Evolutionary conservation across 768 basidiomycete species (phyloP), one percentile per base, ranked within the genome.

Genomic region (Paxillus ammoniavirescens): DNA sequence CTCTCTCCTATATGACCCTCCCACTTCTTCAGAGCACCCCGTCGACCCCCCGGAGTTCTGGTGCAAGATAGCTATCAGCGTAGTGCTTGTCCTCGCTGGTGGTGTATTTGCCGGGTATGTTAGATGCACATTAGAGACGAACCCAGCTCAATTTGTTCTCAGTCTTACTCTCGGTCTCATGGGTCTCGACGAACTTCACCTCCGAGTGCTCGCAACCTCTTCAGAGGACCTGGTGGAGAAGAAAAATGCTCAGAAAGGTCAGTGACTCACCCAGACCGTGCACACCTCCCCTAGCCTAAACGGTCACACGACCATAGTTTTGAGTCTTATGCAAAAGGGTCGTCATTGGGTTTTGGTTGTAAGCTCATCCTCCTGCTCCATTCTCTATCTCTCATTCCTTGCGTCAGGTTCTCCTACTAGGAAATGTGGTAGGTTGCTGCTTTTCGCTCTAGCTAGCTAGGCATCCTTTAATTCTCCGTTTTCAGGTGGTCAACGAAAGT

Each of bases 331-430:
- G 78, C 68, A 74, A 36, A 80, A 76, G 58, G 89, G 91, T 0
- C 81, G 91, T 3, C 92, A 94, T 69, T 94, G 96, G 96, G 93
- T 98, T 12, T 81, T 98, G 8, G 95, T 97, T 48, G 94, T 93
- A 64, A 49, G 77, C 42, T 14, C 37, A 41, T 17, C 41, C 38
- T 8, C 23, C 12, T 46, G 3, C 42, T 2, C 23, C 30, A 28
- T 18, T 1, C n/a, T 3, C 5, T 12, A 26, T 2, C 5, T 72
- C 51, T 47, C 40, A 62, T 30, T 3, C 31, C 0, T 18, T 4
- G n/a, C 8, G 3, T 8, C 42, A 91, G 89, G 89, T 93, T 8
- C 78, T 98, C 2, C 79, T 98, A 2, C 76, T 98, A 1, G 83
- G 89, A 52, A 97, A 98, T 67, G 94, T 97, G 54, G 88, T 89